These are phyloP conservation scores for Talaromyces sp. DNA, from an alignment of 2,329 filamentous ascomycete genomes.

Conservation along the genomic window DNA sequence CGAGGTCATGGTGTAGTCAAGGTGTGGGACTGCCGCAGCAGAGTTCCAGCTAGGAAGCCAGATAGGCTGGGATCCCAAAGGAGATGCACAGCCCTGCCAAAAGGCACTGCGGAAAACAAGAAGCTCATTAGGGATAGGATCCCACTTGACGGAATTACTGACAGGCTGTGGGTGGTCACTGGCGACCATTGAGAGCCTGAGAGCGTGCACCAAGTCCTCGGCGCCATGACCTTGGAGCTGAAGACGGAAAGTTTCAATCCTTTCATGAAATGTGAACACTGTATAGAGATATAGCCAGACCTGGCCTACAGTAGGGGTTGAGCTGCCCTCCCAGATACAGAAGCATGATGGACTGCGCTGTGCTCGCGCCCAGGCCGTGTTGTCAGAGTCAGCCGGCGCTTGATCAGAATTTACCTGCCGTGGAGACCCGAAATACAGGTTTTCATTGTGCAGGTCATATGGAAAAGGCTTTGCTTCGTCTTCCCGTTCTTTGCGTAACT, in stretches of 20 bases:
- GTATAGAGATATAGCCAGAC: constrained; percentile 53
- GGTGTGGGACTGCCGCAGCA: constrained; percentile 29
- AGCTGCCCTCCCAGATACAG: constrained; percentile 42
- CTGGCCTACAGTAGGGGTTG: constrained; percentile 45
- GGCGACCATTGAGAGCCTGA: constrained; percentile 35
- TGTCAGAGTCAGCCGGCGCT: constrained; percentile 18
- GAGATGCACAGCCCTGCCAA: constrained; percentile 72
- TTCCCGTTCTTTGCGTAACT: constrained; percentile 26
- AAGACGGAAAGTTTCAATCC: constrained; percentile 49
- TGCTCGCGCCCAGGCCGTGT: constrained; percentile 47
- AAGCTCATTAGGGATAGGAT: constrained; percentile 33
- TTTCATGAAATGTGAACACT: constrained; percentile 46
- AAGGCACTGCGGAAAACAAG: constrained; percentile 60
- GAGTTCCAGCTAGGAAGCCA: constrained; percentile 44
- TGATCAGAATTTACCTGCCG: constrained; percentile 13
- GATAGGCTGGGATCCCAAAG: constrained; percentile 64
- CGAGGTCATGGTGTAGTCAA: constrained; percentile 52
- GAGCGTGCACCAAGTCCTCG: constrained; percentile 40
- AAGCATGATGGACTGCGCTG: constrained; percentile 45
- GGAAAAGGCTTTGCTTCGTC: constrained; percentile 33
- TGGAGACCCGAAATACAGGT: constrained; percentile 40
- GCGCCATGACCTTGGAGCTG: constrained; percentile 39
- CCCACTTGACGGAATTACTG: constrained; percentile 16
- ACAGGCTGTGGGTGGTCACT: constrained; percentile 22
- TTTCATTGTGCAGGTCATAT: constrained; percentile 42